These are phyloP conservation scores for Fusarium miscanthi DNA, from an alignment of 2,329 filamentous ascomycete species.

Conservation along the genomic window DNA sequence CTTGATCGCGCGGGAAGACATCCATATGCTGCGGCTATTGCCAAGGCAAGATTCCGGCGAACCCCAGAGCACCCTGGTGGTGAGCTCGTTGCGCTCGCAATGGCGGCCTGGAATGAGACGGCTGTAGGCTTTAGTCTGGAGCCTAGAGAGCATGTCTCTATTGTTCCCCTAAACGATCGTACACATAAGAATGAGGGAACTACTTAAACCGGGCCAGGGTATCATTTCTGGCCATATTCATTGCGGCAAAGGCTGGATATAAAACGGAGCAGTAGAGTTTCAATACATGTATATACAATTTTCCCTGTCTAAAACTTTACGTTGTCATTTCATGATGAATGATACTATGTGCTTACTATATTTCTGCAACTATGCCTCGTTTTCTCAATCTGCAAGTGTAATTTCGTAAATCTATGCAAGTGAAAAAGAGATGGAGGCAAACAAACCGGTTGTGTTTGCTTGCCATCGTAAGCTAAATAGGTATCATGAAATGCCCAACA, in stretches of 20 bases:
- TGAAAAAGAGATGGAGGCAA: neutral
- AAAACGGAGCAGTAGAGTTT: neutral
- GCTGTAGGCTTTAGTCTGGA: neutral
- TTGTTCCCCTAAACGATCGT: neutral
- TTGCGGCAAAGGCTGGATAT: neutral
- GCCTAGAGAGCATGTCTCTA: neutral
- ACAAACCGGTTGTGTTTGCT: neutral
- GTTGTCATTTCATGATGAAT: neutral
- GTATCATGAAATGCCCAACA: neutral
- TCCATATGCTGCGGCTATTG: constrained; percentile 6
- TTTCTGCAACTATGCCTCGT: neutral
- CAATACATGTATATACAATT: neutral
- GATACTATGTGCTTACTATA: neutral
- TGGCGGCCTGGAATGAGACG: neutral
- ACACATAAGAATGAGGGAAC: neutral
- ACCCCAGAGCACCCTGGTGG: constrained; percentile 18
- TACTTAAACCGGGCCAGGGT: neutral
- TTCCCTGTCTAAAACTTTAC: too few relatives aligned
- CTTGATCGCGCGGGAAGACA: neutral
- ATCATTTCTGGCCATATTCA: neutral
- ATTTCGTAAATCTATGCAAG: neutral
- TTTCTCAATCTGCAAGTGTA: neutral
- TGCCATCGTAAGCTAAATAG: neutral
- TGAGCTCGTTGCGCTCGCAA: constrained; percentile 4
- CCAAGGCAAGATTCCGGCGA: constrained; percentile 9